phyloP scores from a whole-genome alignment of 2,329 filamentous ascomycete species.

The Claviceps africana region DNA sequence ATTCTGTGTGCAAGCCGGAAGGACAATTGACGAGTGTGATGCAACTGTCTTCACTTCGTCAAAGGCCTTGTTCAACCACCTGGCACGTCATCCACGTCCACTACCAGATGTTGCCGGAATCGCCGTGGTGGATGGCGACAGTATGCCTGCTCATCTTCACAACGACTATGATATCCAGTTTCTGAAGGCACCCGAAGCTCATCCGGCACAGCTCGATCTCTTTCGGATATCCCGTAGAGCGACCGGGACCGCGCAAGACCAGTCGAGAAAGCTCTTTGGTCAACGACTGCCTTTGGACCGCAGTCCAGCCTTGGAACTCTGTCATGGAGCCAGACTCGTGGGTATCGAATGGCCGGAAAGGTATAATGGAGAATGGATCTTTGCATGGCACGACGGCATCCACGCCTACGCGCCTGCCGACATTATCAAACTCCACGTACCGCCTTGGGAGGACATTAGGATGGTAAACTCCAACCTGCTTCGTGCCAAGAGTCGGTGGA shows the following conservation, averaged over 20 bases:
- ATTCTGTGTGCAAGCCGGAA: conserved; percentile 37
- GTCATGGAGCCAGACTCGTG: conserved; percentile 33
- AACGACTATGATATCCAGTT: conserved; percentile 44
- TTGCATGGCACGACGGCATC: conserved; percentile 41
- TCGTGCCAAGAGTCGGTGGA: conserved; percentile 37
- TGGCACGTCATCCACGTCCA: conserved; percentile 39
- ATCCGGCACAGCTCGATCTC: conserved; percentile 27
- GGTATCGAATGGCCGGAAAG: conserved; percentile 37
- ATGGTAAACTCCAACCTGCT: conserved; percentile 32
- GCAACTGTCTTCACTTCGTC: conserved; percentile 43
- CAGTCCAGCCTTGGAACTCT: conserved; percentile 31
- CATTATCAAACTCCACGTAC: conserved; percentile 32
- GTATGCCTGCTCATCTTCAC: conserved; percentile 24
- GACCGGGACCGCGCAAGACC: conserved; percentile 30
- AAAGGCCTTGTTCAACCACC: conserved; percentile 36
- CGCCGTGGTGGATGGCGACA: conserved; percentile 30
- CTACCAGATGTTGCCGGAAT: conserved; percentile 35
- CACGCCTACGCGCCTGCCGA: conserved; percentile 37
- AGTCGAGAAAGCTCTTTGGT: conserved; percentile 32
- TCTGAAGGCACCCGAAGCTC: conserved; percentile 22
- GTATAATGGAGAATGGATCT: conserved; percentile 42
- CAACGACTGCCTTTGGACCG: conserved; percentile 31
- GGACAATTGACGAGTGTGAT: conserved; percentile 38
- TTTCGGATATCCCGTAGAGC: conserved; percentile 28
- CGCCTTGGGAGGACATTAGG: conserved; percentile 30